A percentile compares a stretch with the other conserved stretches of the same genome.
These are phyloP conservation scores for Microbotryomycetes sp. DNA, from an alignment of 1,284 basidiomycete genomes.

Conservation along the genomic window DNA sequence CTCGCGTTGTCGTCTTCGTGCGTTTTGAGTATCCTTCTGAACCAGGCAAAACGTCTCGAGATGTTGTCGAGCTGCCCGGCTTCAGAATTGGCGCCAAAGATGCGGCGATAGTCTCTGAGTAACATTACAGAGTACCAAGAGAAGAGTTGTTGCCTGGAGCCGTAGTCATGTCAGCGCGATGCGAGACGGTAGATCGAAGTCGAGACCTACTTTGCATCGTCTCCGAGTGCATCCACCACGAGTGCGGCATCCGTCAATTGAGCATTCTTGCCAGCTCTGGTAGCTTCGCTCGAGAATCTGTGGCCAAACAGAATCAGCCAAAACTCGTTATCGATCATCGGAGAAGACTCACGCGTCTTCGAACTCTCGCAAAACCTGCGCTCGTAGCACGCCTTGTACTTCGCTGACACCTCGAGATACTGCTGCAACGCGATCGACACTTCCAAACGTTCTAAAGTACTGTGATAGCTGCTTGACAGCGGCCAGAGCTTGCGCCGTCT, in stretches of 20 bases:
- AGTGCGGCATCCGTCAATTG: constrained; percentile 61
- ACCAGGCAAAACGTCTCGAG: constrained; percentile 90
- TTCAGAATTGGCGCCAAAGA: constrained; percentile 86
- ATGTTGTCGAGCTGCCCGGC: constrained; percentile 95
- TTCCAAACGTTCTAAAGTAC: constrained; percentile 66
- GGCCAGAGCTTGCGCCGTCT: constrained; percentile 78
- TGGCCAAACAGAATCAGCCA: too few relatives aligned
- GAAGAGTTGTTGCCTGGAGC: constrained; percentile 57
- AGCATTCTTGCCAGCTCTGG: constrained; percentile 23
- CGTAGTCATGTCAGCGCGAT: not conserved
- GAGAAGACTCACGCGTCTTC: constrained; percentile 66
- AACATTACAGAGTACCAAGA: constrained; percentile 86
- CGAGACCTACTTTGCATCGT: constrained; percentile 59
- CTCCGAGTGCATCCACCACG: constrained; percentile 77
- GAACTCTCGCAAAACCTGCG: constrained; percentile 77
- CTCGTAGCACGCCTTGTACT: constrained; percentile 65
- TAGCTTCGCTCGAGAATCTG: constrained; percentile 27
- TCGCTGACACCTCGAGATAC: constrained; percentile 72
- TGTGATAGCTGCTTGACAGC: constrained; percentile 78
- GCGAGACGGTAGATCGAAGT: not conserved
- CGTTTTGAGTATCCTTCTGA: constrained; percentile 76
- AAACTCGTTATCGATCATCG: not conserved
- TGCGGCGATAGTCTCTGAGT: constrained; percentile 91
- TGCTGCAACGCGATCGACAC: constrained; percentile 66
- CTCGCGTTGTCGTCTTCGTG: constrained; percentile 64